Percentiles rank a stretch among this genome's conserved stretches.
phyloP scores from a whole-genome alignment of 805 yeast species.

The Candida wancherniae region DNA sequence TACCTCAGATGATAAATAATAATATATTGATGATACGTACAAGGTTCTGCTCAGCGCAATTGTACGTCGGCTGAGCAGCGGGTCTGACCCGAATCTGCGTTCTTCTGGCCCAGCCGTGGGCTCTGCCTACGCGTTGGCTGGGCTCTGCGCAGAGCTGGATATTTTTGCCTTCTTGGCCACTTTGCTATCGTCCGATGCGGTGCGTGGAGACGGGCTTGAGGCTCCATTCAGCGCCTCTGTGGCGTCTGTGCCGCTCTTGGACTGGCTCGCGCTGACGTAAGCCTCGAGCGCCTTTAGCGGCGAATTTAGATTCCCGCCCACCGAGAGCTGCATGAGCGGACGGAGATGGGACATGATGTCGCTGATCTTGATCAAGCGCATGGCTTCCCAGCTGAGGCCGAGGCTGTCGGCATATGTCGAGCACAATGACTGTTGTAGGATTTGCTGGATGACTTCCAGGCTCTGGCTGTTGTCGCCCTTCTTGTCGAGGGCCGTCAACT shows the following conservation, averaged over 20 bases:
- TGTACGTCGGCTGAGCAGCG: too few relatives aligned
- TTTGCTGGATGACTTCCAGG: conserved; percentile 6
- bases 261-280: conserved; percentile 22
- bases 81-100: too few relatives aligned
- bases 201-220: conserved; percentile 10
- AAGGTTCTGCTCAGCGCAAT: too few relatives aligned
- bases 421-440: conserved; percentile 24
- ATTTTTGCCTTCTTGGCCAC: conserved; percentile 9
- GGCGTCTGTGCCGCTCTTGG: neutral
- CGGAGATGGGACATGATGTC: conserved; percentile 73
- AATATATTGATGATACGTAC: too few relatives aligned
- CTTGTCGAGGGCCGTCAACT: conserved; percentile 20
- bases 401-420: conserved; percentile 46
- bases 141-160: conserved; percentile 11
- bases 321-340: conserved; percentile 58
- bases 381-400: conserved; percentile 62
- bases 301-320: conserved; percentile 42
- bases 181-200: conserved; percentile 8
- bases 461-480: conserved; percentile 1
- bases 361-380: conserved; percentile 69
- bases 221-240: neutral
- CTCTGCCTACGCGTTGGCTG: too few relatives aligned
- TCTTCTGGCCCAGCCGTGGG: too few relatives aligned
- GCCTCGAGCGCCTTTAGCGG: conserved; percentile 54
- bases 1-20: too few relatives aligned